Conservation (phyloP, 768 basidiomycete species). For the Hygrophoropsis aurantiaca region DNA sequence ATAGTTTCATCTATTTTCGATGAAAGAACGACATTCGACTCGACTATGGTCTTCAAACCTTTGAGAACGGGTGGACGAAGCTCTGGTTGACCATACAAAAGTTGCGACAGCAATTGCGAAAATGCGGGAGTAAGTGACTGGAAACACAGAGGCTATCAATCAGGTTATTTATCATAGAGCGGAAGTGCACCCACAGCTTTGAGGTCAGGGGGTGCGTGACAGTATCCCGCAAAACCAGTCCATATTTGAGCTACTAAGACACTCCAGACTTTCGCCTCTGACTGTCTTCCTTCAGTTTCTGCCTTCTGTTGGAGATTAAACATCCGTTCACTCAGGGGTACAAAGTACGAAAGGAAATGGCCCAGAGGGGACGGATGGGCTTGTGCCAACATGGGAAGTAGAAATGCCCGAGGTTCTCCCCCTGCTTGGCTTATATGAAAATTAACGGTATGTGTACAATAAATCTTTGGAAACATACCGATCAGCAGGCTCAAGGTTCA, state of each 20-base stretch:
- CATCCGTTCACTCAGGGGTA: conserved; percentile 91
- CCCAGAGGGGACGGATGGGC: conserved; percentile 77
- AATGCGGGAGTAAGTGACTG: conserved; percentile 77
- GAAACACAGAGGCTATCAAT: no score
- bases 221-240: conserved; percentile 90
- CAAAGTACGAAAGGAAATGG: conserved; percentile 89
- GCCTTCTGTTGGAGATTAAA: conserved; percentile 86
- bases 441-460: conserved; percentile 3
- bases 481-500: conserved; percentile 82
- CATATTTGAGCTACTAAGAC: conserved; percentile 93
- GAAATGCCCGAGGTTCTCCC: conserved; percentile 84
- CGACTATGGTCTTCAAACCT: conserved; percentile 78
- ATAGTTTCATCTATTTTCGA: conserved; percentile 32
- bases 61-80: conserved; percentile 81
- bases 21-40: conserved; percentile 66
- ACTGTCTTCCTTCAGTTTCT: conserved; percentile 65
- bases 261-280: conserved; percentile 94
- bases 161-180: no score
- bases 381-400: conserved; percentile 83
- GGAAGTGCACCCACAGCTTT: conserved; percentile 48
- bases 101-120: conserved; percentile 86
- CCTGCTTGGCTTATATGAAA: conserved; percentile 56
- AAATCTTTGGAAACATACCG: conserved; percentile 48
- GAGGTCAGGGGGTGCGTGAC: conserved; percentile 76
- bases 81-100: conserved; percentile 87